Percentiles rank a stretch among this genome's conserved stretches.
These are phyloP conservation scores for Taiwanofungus camphoratus DNA, from an alignment of 1,284 basidiomycete species.

Conservation along the genomic window DNA sequence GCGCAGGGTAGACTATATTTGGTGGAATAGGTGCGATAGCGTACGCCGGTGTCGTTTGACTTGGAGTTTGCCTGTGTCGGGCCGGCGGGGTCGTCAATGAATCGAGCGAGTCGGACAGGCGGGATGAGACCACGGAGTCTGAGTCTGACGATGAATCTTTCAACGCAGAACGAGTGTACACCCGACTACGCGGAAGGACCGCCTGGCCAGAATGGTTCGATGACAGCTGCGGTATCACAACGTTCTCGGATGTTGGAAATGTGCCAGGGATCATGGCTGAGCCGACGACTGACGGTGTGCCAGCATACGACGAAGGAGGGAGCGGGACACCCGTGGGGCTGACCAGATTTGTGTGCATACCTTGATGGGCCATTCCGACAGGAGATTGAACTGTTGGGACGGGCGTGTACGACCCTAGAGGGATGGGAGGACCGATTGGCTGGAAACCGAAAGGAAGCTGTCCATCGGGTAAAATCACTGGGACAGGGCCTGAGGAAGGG, in stretches of 20 bases:
- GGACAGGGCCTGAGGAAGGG: conserved; percentile 8
- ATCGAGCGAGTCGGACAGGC: conserved; percentile 21
- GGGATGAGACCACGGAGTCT: conserved; percentile 22
- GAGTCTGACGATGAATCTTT: conserved; percentile 20
- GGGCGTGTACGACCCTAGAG: conserved; percentile 12
- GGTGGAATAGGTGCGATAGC: conserved; percentile 20
- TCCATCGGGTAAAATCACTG: conserved; percentile 12
- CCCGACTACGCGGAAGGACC: conserved; percentile 12
- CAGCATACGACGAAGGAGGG: conserved; percentile 13
- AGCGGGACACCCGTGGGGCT: conserved; percentile 17
- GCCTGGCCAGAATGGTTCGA: conserved; percentile 8
- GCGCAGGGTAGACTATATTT: conserved; percentile 19
- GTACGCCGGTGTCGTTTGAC: conserved; percentile 21
- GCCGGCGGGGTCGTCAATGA: conserved; percentile 27
- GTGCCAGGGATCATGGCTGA: conserved; percentile 11
- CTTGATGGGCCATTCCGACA: neutral
- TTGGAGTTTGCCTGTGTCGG: conserved; percentile 14
- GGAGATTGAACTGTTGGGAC: conserved; percentile 5
- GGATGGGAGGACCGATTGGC: conserved; percentile 21
- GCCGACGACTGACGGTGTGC: conserved; percentile 13
- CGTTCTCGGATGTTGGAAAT: conserved; percentile 12
- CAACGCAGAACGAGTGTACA: conserved; percentile 14
- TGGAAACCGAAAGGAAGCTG: conserved; percentile 29
- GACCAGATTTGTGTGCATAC: conserved; percentile 1
- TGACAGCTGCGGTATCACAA: conserved; percentile 17